phyloP scores from a whole-genome alignment of 768 basidiomycete genomes.

The Tulasnella sp. region DNA sequence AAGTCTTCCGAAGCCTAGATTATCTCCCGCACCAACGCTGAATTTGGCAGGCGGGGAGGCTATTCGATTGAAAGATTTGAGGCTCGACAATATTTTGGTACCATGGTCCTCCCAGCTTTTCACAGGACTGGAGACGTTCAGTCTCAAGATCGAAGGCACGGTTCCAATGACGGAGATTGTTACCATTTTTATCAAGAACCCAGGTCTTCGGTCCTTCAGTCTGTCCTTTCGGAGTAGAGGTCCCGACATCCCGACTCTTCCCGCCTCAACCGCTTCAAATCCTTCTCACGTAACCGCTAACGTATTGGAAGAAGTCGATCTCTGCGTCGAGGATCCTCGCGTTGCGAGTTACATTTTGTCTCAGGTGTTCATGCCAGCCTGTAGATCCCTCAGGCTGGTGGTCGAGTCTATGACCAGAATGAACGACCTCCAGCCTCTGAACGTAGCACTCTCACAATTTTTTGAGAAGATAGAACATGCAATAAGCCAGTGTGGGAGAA shows the following conservation, averaged over 20 bases:
- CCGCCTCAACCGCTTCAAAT: not conserved
- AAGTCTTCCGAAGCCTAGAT: not conserved
- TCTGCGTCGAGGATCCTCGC: not conserved
- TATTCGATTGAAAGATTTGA: not conserved
- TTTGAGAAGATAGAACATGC: not conserved
- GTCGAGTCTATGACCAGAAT: not conserved
- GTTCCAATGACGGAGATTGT: not conserved
- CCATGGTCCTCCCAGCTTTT: not conserved
- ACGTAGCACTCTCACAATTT: not conserved
- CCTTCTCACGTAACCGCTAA: not conserved
- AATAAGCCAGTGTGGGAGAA: not conserved
- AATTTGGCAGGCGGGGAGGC: not conserved
- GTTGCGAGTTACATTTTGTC: not conserved
- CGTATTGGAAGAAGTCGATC: not conserved
- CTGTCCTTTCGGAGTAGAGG: not conserved
- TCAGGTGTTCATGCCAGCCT: constrained; percentile 47
- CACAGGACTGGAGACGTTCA: not conserved
- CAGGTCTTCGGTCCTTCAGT: not conserved
- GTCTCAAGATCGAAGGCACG: not conserved
- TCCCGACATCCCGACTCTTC: not conserved
- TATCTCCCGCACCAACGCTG: not conserved
- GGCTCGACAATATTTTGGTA: not conserved
- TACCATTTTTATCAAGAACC: not conserved
- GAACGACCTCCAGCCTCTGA: not conserved
- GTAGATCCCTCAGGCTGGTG: constrained; percentile 43